Conservation (phyloP, 2,329 filamentous ascomycete species). For the Pochonia chlamydosporia region DNA sequence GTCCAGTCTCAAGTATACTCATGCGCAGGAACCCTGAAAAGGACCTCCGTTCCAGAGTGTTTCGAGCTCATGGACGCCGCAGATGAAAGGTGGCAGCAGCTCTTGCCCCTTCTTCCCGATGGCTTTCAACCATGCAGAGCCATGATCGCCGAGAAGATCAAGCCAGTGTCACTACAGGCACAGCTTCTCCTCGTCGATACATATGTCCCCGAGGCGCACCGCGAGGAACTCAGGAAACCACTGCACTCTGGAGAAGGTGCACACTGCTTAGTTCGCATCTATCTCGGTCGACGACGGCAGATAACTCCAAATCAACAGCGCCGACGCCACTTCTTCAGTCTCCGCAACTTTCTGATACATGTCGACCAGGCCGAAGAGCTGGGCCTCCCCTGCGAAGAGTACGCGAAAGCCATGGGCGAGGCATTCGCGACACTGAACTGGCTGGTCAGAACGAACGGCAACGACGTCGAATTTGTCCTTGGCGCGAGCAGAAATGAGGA, state of each 20-base stretch:
- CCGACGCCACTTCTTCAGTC: slow-evolving; percentile 23
- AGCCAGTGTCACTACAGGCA: slow-evolving; percentile 10
- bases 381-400: slow-evolving; percentile 24
- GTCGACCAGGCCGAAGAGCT: slow-evolving; percentile 43
- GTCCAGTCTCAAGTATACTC: slow-evolving; percentile 1
- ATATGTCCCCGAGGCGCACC: slow-evolving; percentile 11
- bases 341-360: slow-evolving; percentile 45
- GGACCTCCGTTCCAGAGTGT: neutral
- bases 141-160: slow-evolving; percentile 24
- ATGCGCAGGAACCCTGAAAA: neutral
- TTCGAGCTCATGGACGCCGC: neutral
- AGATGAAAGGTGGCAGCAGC: slow-evolving; percentile 10
- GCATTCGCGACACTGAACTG: slow-evolving; percentile 46
- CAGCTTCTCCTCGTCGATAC: slow-evolving; percentile 14
- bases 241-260: slow-evolving; percentile 24
- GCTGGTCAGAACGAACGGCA: slow-evolving; percentile 39
- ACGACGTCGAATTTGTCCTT: slow-evolving; percentile 52
- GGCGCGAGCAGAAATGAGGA: slow-evolving; percentile 16
- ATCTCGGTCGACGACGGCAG: slow-evolving; percentile 34
- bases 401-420: slow-evolving; percentile 41
- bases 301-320: neutral
- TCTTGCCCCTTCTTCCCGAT: slow-evolving; percentile 15
- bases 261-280: slow-evolving; percentile 45
- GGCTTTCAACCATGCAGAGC: slow-evolving; percentile 18
- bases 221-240: neutral